phyloP scores from a whole-genome alignment of 73 alveolate genomes.

The Paramecium tetraurelia region DNA sequence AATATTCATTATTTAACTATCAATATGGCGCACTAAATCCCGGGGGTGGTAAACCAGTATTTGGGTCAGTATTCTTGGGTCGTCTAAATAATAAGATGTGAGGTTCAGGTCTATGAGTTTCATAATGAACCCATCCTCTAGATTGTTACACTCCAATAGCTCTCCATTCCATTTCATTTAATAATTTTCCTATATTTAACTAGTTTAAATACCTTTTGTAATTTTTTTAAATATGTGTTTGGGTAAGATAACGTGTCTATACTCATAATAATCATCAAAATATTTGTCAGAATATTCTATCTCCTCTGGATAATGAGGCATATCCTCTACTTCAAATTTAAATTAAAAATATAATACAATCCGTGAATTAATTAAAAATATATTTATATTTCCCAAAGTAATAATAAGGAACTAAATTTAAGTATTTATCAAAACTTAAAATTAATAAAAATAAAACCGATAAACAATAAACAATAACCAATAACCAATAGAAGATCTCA shows the following conservation, averaged over 20 bases:
- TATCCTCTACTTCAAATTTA: slow-evolving; percentile 44
- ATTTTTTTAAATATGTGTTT: slow-evolving; percentile 73
- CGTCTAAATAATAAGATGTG: slow-evolving; percentile 94
- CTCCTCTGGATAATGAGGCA: slow-evolving; percentile 94
- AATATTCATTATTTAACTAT: slow-evolving; percentile 35
- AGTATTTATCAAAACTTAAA: background rate
- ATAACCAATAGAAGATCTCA: background rate
- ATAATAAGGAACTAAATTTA: background rate
- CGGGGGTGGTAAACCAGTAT: slow-evolving; percentile 85
- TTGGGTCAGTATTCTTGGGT: slow-evolving; percentile 97
- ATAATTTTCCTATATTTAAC: slow-evolving; percentile 77
- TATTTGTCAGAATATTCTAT: slow-evolving; percentile 92
- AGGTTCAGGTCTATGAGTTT: slow-evolving; percentile 93
- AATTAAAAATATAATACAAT: background rate
- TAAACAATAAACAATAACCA: no score
- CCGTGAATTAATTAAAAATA: background rate
- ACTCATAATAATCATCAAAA: slow-evolving; percentile 84
- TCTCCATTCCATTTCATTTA: slow-evolving; percentile 92
- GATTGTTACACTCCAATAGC: slow-evolving; percentile 87
- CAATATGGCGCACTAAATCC: slow-evolving; percentile 65
- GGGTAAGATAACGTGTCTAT: slow-evolving; percentile 87
- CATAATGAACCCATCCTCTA: slow-evolving; percentile 95
- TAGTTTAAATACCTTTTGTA: slow-evolving; percentile 70
- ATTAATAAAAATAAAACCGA: no score
- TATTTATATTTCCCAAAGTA: background rate